A percentile compares a stretch with the other conserved stretches of the same genome.
phyloP scores from a whole-genome alignment of 2,329 filamentous ascomycete species.

The Hysterium pulicare region DNA sequence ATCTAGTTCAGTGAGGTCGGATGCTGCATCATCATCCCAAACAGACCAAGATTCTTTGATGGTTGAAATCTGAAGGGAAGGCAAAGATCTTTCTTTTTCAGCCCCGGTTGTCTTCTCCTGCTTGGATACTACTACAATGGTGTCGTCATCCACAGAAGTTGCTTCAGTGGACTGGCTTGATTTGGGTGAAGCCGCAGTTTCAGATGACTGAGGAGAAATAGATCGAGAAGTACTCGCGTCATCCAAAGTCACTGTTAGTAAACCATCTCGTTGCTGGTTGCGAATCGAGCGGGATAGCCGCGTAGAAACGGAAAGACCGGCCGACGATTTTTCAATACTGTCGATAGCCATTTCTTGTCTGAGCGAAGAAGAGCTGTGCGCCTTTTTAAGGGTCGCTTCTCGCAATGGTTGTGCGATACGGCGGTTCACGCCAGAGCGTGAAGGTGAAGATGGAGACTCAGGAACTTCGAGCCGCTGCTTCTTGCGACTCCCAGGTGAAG shows the following conservation, averaged over 20 bases:
- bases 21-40: conserved; percentile 22
- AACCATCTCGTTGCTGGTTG: conserved; percentile 29
- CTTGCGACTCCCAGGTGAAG: conserved; percentile 12
- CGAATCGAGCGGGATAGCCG: conserved; percentile 23
- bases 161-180: conserved; percentile 36
- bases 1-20: conserved; percentile 40
- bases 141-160: conserved; percentile 36
- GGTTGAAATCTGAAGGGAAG: conserved; percentile 20
- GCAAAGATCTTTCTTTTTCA: conserved; percentile 26
- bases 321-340: conserved; percentile 29
- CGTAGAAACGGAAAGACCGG: conserved; percentile 15
- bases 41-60: not conserved
- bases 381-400: conserved; percentile 27
- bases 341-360: conserved; percentile 28
- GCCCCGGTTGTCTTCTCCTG: conserved; percentile 20
- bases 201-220: conserved; percentile 27
- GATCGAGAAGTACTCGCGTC: conserved; percentile 26
- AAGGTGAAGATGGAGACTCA: not conserved
- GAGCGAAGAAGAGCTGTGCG: conserved; percentile 30
- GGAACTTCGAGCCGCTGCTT: conserved; percentile 2
- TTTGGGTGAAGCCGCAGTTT: conserved; percentile 27
- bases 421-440: conserved; percentile 13
- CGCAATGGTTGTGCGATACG: conserved; percentile 17
- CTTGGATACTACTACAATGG: conserved; percentile 15
- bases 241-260: conserved; percentile 26